These are phyloP conservation scores for Delitschia confertaspora DNA, from an alignment of 495 filamentous ascomycete genomes.

Conservation along the genomic window DNA sequence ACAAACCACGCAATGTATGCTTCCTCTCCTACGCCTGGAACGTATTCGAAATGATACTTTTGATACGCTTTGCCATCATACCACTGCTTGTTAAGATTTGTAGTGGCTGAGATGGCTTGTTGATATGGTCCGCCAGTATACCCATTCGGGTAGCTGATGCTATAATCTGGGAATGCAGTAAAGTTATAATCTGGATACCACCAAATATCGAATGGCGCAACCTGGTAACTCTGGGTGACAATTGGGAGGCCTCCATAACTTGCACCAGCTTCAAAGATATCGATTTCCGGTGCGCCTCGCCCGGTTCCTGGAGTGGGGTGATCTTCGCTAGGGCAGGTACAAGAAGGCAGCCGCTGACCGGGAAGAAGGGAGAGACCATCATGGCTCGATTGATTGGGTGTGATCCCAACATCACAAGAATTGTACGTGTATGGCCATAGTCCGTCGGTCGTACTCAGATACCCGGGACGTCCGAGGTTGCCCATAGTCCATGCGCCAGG, in stretches of 20 bases:
- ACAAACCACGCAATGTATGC: conserved; percentile 62
- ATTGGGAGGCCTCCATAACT: conserved; percentile 44
- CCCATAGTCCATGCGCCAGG: conserved; percentile 78
- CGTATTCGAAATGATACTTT: conserved; percentile 64
- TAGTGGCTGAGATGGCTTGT: conserved; percentile 63
- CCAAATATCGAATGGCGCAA: conserved; percentile 70
- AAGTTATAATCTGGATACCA: conserved; percentile 57
- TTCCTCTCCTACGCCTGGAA: conserved; percentile 44
- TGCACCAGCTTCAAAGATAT: conserved; percentile 64
- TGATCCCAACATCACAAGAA: conserved; percentile 65
- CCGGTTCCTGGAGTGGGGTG: conserved; percentile 63
- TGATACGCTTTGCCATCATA: conserved; percentile 67
- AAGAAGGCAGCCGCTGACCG: conserved; percentile 64
- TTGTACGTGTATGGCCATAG: conserved; percentile 76
- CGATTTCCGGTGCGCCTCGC: conserved; percentile 68
- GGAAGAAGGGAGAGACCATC: conserved; percentile 62
- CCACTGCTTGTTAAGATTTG: conserved; percentile 65
- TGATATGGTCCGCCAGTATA: conserved; percentile 64
- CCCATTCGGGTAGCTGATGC: conserved; percentile 51
- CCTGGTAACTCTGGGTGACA: conserved; percentile 56
- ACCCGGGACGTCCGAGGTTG: conserved; percentile 62
- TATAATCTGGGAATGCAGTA: conserved; percentile 49
- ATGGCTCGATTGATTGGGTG: conserved; percentile 61
- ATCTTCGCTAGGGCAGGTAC: conserved; percentile 56
- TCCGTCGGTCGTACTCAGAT: conserved; percentile 61